Conservation (phyloP, 345 rosid genomes). For the Populus tremula region DNA sequence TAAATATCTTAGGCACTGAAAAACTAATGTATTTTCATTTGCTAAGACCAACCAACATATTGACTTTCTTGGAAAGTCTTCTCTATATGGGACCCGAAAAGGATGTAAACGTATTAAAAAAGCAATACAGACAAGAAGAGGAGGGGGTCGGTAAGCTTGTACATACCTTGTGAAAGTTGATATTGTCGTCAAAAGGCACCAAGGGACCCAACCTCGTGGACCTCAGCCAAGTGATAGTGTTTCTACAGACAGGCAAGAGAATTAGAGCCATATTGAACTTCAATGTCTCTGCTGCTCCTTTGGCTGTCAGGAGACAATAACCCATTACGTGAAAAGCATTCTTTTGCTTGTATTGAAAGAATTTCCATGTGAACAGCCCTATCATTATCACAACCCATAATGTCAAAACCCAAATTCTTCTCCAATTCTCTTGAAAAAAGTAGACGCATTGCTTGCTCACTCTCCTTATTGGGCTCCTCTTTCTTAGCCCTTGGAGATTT, state of each 20-base stretch:
- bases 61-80: constrained; percentile 30
- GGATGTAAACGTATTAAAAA: constrained; percentile 25
- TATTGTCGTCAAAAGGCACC: constrained; percentile 94
- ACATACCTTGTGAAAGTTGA: constrained; percentile 93
- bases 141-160: neutral
- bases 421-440: constrained; percentile 85
- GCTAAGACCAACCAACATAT: constrained; percentile 22
- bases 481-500: constrained; percentile 84
- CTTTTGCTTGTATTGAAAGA: constrained; percentile 73
- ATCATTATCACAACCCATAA: constrained; percentile 82
- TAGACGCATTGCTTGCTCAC: constrained; percentile 51
- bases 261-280: constrained; percentile 96
- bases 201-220: constrained; percentile 67
- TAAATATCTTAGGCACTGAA: constrained; percentile 3
- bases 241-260: constrained; percentile 93
- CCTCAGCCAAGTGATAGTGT: constrained; percentile 91
- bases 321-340: constrained; percentile 74
- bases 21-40: neutral
- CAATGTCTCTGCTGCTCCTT: constrained; percentile 94
- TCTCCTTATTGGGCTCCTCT: constrained; percentile 50
- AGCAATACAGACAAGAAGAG: constrained; percentile 17
- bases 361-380: constrained; percentile 86
- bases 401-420: constrained; percentile 79
- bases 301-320: constrained; percentile 86
- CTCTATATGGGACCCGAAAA: constrained; percentile 32